Base-by-base conservation (phyloP, 2,329 filamentous ascomycete species). In the Fusarium sp. region DNA sequence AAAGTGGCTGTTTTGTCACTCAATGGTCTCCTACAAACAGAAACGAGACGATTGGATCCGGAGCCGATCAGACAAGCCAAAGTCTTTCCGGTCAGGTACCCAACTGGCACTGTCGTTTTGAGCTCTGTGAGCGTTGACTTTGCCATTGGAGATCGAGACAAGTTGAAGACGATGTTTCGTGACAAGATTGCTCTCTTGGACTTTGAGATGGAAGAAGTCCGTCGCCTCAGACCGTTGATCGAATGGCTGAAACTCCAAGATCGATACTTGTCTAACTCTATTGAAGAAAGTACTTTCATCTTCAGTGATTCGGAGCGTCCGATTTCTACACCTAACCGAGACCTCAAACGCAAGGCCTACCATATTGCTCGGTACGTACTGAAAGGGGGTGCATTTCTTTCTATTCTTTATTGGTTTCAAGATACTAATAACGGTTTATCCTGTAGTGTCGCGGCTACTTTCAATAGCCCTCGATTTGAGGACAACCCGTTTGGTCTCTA, bases 331-430 rank as follows among this genome's bases (percentile, higher is more conserved):
- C 40, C 11, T 9, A 66, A 64, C 9, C 67, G 72, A 6, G 61
- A 69, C 30, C 23, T 74, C 18, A 71, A 47, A 42, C 50, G n/a
- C 32, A 73, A 71, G 32, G 70, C 60, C 12, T 68, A 73, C n/a
- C 33, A 66, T 10, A 64, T 73, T 25, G 21, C 35, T 52, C 57
- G 69, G 71, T 74, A 69, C 2, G 61, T 53, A n/a, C 15, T 25
- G 30, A 23, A 33, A 18, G 23, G 8, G 12, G 18, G 0, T 18
- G 12, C 37, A 50, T 33, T 33, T 46, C 6, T 46, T 6, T 35
- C 15, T 10, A 23, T 19, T 15, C 6, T 23, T 19, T 19, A 13
- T 23, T 13, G 2, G n/a, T 25, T 3, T 35, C 8, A 3, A 35
- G 28, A 35, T 52, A n/a, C 56, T 72, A 37, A 71, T 12, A 12